Conservation (phyloP, 2,329 filamentous ascomycete species). For the Knufia fluminis region DNA sequence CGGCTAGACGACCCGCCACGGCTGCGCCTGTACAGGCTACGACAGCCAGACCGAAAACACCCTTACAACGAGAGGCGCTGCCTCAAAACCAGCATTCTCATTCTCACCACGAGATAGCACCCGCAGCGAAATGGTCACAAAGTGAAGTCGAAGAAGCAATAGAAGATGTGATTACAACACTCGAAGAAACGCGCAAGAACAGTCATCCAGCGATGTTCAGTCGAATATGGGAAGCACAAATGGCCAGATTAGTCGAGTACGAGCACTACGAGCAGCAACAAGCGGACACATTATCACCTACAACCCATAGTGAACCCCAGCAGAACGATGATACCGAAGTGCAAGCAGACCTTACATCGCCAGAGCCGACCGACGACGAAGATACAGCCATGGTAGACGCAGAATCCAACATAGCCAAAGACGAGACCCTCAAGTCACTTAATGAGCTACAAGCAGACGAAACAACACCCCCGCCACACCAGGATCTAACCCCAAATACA, state of each 20-base stretch:
- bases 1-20: too few species aligned
- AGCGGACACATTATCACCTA: not conserved
- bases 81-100: too few species aligned
- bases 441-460: not conserved
- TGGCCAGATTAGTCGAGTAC: constrained; percentile 15
- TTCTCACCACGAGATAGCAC: not conserved
- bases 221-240: constrained; percentile 10
- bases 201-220: constrained; percentile 14
- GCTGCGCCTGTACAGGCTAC: too few species aligned
- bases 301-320: too few species aligned
- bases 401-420: not conserved
- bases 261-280: not conserved
- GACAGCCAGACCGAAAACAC: not conserved
- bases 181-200: constrained; percentile 9
- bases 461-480: not conserved
- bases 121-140: constrained; percentile 6
- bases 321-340: not conserved
- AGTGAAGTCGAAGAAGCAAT: constrained; percentile 13
- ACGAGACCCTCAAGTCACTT: not conserved
- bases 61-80: too few species aligned
- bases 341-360: not conserved
- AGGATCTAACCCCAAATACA: not conserved
- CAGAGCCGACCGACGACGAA: not conserved
- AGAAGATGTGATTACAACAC: constrained; percentile 10
- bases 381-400: not conserved